Conservation (phyloP, 1,284 basidiomycete genomes). For the Austroboletus novae-zelandiae region DNA sequence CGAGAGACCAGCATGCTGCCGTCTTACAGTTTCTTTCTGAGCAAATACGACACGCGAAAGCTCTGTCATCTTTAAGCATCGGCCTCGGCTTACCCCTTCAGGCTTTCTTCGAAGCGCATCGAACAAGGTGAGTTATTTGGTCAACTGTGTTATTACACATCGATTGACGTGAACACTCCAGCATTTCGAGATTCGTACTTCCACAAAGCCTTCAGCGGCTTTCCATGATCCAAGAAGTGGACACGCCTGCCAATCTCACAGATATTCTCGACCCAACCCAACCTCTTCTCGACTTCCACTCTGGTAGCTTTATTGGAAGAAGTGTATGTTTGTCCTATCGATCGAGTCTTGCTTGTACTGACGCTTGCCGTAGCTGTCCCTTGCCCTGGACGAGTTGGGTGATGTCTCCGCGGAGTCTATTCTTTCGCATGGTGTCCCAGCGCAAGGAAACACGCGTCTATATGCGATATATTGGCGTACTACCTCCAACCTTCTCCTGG, state of each 20-base stretch:
- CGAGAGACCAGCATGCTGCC: constrained; percentile 16
- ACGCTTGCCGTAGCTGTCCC: constrained; percentile 21
- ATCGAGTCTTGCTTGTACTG: background rate
- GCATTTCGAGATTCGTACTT: constrained; percentile 7
- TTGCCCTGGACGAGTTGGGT: constrained; percentile 32
- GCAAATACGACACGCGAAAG: constrained; percentile 29
- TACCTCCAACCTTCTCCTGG: constrained; percentile 32
- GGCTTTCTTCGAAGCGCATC: constrained; percentile 23
- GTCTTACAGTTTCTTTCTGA: constrained; percentile 28
- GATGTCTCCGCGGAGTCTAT: constrained; percentile 11
- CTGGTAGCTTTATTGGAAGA: constrained; percentile 29
- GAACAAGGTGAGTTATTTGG: constrained; percentile 16
- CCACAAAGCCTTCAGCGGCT: background rate
- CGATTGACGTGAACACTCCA: constrained; percentile 2
- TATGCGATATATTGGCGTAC: constrained; percentile 31
- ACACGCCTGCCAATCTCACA: constrained; percentile 19
- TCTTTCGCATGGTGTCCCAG: background rate
- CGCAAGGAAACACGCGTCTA: constrained; percentile 12
- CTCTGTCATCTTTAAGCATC: constrained; percentile 22
- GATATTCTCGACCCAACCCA: constrained; percentile 12
- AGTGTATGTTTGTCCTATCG: constrained; percentile 17
- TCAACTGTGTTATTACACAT: background rate
- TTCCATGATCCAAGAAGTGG: constrained; percentile 1
- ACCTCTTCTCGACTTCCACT: constrained; percentile 22
- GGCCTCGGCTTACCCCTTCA: constrained; percentile 23